A percentile compares a stretch with the other conserved stretches of the same genome.
Conservation (phyloP, 345 rosid genomes). For the Reutealis trisperma region DNA sequence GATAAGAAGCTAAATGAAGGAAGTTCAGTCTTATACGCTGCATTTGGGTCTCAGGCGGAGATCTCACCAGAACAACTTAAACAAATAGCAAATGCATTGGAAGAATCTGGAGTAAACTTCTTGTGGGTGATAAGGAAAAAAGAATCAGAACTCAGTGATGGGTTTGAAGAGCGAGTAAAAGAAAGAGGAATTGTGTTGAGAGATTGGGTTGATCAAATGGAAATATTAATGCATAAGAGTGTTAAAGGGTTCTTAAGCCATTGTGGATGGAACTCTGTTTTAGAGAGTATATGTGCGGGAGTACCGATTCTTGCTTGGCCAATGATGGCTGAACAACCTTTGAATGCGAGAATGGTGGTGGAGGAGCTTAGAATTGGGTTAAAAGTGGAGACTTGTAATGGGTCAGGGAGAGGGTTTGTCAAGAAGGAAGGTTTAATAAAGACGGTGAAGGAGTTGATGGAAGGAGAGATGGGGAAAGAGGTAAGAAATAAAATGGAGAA, state of each 20-base stretch:
- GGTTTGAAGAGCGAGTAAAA: conserved; percentile 46
- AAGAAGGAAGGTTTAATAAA: conserved; percentile 43
- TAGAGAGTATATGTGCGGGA: conserved; percentile 67
- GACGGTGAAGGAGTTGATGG: conserved; percentile 65
- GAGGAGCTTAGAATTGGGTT: conserved; percentile 67
- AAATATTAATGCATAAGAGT: conserved; percentile 55
- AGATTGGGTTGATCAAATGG: conserved; percentile 74
- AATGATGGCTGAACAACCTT: conserved; percentile 71
- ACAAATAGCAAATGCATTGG: conserved; percentile 58
- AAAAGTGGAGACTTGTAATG: conserved; percentile 52
- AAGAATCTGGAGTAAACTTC: conserved; percentile 56
- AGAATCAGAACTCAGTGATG: conserved; percentile 42
- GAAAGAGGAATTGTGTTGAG: conserved; percentile 58
- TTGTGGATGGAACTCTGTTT: conserved; percentile 83
- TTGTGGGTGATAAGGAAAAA: conserved; percentile 59
- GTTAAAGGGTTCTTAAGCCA: conserved; percentile 74
- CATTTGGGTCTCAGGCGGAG: conserved; percentile 82
- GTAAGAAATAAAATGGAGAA: conserved; percentile 47
- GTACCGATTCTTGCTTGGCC: conserved; percentile 85
- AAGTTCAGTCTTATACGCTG: conserved; percentile 61
- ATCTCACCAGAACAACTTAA: conserved; percentile 48
- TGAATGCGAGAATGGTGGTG: conserved; percentile 60
- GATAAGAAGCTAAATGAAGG: conserved; percentile 52
- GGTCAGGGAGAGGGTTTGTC: conserved; percentile 48
- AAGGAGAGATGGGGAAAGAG: conserved; percentile 50